phyloP scores from a whole-genome alignment of 2,329 filamentous ascomycete genomes.

The Aspergillus candidus region DNA sequence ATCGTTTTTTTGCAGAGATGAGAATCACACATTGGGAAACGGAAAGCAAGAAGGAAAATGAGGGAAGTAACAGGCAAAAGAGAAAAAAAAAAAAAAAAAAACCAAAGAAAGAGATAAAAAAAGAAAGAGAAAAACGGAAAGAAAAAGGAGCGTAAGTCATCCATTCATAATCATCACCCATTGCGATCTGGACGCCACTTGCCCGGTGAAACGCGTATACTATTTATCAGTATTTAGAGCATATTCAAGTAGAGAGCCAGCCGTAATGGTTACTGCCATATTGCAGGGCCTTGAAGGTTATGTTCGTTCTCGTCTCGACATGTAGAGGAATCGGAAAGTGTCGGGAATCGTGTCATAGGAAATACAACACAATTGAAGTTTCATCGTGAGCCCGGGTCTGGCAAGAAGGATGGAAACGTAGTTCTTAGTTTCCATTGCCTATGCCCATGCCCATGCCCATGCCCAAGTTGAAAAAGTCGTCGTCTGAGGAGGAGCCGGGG shows the following conservation, averaged over 20 bases:
- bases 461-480: constrained; percentile 11
- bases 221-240: too few species aligned
- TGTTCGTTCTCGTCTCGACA: not conserved
- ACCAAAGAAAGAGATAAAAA: not conserved
- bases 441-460: not conserved
- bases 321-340: not conserved
- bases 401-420: not conserved
- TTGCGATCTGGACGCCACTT: too few species aligned
- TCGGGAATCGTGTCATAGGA: not conserved
- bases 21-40: too few species aligned
- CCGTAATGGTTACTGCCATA: not conserved
- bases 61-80: constrained; percentile 1
- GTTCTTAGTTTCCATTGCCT: not conserved
- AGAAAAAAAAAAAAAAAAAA: not conserved
- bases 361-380: too few species aligned
- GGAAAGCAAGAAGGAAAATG: not conserved
- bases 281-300: not conserved
- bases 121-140: not conserved
- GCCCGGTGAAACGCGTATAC: too few species aligned
- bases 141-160: not conserved
- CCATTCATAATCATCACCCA: not conserved
- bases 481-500: constrained; percentile 8
- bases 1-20: too few species aligned
- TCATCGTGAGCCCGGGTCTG: too few species aligned
- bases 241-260: too few species aligned